Evolutionary conservation across 2,329 filamentous ascomycete genomes (phyloP).

Genomic region (Pochonia chlamydosporia): DNA sequence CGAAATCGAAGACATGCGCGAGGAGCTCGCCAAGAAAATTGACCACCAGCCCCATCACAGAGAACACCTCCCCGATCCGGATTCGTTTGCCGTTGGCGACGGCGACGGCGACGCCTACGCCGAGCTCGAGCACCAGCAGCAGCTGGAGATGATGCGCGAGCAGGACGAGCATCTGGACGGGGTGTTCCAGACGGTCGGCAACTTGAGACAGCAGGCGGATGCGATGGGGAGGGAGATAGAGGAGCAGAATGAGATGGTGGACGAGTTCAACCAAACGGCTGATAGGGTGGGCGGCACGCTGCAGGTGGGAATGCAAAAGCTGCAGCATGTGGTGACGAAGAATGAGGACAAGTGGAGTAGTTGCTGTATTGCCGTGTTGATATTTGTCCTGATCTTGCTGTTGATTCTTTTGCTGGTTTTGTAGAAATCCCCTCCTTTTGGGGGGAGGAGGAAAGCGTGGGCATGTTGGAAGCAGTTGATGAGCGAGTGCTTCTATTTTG

Average conservation of each 20-base stretch:
- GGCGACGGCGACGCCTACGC: conserved; percentile 57
- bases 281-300: conserved; percentile 84
- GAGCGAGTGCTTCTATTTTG: not conserved
- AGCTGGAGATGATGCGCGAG: conserved; percentile 86
- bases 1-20: conserved; percentile 84
- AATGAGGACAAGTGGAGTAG: conserved; percentile 87
- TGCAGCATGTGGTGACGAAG: conserved; percentile 75
- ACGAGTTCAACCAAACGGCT: conserved; percentile 76
- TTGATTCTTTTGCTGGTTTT: conserved; percentile 69
- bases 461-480: not conserved
- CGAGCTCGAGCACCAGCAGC: conserved; percentile 85
- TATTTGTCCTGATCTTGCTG: conserved; percentile 81
- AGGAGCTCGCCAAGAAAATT: conserved; percentile 64
- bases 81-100: conserved; percentile 49
- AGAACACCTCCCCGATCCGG: conserved; percentile 48
- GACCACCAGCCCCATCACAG: conserved; percentile 25
- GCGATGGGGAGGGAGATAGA: conserved; percentile 96
- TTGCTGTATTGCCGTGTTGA: conserved; percentile 85
- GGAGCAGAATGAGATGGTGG: conserved; percentile 85
- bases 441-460: not conserved
- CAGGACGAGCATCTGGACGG: conserved; percentile 91
- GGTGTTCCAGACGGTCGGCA: conserved; percentile 89
- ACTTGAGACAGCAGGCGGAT: conserved; percentile 81
- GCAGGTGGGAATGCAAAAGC: conserved; percentile 78
- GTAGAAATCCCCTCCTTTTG: conserved; percentile 29